A percentile compares a stretch with the other conserved stretches of the same genome.
Conservation (phyloP, 2,329 filamentous ascomycete species). For the Hypoxylon sp. region DNA sequence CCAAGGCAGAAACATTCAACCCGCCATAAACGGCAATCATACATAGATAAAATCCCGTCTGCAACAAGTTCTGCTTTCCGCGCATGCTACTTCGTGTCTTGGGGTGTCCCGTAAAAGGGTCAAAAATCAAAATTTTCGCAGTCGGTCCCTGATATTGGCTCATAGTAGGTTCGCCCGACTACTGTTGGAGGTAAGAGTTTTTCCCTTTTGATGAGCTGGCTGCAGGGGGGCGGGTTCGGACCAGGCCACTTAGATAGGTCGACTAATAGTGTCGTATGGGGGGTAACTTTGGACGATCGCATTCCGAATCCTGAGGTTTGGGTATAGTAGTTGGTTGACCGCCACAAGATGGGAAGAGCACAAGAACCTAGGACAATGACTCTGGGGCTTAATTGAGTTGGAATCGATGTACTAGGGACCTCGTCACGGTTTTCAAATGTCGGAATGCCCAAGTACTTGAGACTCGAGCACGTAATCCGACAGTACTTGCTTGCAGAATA, state of each 20-base stretch:
- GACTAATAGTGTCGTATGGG: constrained; percentile 31
- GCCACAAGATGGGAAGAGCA: constrained; percentile 23
- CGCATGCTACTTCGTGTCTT: constrained; percentile 23
- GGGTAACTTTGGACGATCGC: constrained; percentile 30
- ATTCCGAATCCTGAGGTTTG: constrained; percentile 27
- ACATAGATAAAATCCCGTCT: constrained; percentile 17
- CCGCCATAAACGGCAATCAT: constrained; percentile 15
- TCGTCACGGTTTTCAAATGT: constrained; percentile 26
- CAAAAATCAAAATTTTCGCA: constrained; percentile 25
- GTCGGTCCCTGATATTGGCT: constrained; percentile 27
- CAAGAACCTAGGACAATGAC: constrained; percentile 39
- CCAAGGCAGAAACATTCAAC: constrained; percentile 35
- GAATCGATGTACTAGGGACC: constrained; percentile 36
- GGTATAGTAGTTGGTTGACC: constrained; percentile 38
- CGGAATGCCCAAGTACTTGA: constrained; percentile 25
- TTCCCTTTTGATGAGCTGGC: constrained; percentile 34
- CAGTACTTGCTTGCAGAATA: constrained; percentile 27
- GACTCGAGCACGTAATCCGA: constrained; percentile 39
- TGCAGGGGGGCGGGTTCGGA: constrained; percentile 31
- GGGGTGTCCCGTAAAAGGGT: constrained; percentile 24
- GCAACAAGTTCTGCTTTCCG: constrained; percentile 5
- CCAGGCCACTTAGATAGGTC: constrained; percentile 30
- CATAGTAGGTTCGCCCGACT: constrained; percentile 37
- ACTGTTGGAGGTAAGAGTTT: constrained; percentile 23
- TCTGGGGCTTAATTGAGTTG: constrained; percentile 27